Percentiles rank a stretch among this genome's conserved stretches.
Conservation (phyloP, 305 asterid genomes). For the Fraxinus velutina region DNA sequence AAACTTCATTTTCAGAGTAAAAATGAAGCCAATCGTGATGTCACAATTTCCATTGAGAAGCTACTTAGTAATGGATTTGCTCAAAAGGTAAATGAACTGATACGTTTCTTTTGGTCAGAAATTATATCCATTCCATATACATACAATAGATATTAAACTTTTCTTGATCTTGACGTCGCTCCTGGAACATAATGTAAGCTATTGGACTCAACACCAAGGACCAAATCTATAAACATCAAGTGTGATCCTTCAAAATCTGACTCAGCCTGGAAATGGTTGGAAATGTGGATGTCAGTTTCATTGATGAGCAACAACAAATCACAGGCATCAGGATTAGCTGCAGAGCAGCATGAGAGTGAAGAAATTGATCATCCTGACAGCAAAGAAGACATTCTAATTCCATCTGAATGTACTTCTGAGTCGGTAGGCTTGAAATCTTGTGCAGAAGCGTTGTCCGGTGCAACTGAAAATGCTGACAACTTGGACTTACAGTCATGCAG, state of each 20-base stretch:
- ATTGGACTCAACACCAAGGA: slow-evolving; percentile 69
- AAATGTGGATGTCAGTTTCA: slow-evolving; percentile 85
- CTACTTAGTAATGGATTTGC: slow-evolving; percentile 85
- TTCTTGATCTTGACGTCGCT: slow-evolving; percentile 20
- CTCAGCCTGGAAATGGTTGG: slow-evolving; percentile 94
- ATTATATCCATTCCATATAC: slow-evolving; percentile 13
- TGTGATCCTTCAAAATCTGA: slow-evolving; percentile 84
- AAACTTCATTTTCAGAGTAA: slow-evolving; percentile 16
- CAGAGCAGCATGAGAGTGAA: slow-evolving; percentile 36
- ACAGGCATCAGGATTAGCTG: slow-evolving; percentile 30
- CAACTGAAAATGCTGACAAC: slow-evolving; percentile 34
- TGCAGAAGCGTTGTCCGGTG: slow-evolving; percentile 31
- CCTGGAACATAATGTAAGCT: slow-evolving; percentile 50
- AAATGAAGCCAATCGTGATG: slow-evolving; percentile 36
- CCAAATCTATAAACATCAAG: slow-evolving; percentile 60
- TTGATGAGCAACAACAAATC: slow-evolving; percentile 39
- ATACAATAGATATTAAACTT: neutral
- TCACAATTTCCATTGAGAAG: slow-evolving; percentile 60
- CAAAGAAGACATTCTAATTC: slow-evolving; percentile 28
- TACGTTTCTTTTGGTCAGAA: slow-evolving; percentile 12
- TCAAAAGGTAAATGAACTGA: slow-evolving; percentile 58
- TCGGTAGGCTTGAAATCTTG: slow-evolving; percentile 27
- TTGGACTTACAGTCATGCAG: slow-evolving; percentile 34
- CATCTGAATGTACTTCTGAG: slow-evolving; percentile 35
- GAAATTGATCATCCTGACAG: slow-evolving; percentile 30